These are phyloP conservation scores for Pisolithus tinctorius DNA, from an alignment of 768 basidiomycete genomes.

Conservation along the genomic window DNA sequence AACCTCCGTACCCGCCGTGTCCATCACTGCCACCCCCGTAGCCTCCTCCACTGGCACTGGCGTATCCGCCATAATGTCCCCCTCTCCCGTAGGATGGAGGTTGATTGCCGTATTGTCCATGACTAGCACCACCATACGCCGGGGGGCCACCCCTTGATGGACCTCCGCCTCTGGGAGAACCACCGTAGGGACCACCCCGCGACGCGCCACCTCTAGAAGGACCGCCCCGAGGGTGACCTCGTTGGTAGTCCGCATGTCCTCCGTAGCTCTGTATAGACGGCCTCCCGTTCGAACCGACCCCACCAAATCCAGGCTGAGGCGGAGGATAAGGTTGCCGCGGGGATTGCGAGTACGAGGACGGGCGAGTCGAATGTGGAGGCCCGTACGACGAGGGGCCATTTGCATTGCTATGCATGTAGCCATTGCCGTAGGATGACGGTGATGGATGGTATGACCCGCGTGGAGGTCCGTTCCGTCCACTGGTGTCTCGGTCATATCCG, in stretches of 20 bases:
- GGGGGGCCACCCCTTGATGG: conserved; percentile 12
- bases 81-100: conserved; percentile 17
- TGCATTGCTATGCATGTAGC: conserved; percentile 8
- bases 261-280: conserved; percentile 27
- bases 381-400: conserved; percentile 14
- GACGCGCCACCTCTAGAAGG: conserved; percentile 6
- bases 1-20: conserved; percentile 9
- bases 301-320: conserved; percentile 23
- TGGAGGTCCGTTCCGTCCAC: conserved; percentile 26
- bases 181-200: conserved; percentile 5
- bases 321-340: conserved; percentile 15
- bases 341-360: conserved; percentile 14
- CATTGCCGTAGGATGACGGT: conserved; percentile 7
- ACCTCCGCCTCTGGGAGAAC: background rate
- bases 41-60: conserved; percentile 9
- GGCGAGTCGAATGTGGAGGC: background rate
- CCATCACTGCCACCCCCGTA: conserved; percentile 15
- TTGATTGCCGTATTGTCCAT: conserved; percentile 15
- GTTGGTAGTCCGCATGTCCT: conserved; percentile 21
- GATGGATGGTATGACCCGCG: conserved; percentile 10
- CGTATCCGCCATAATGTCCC: background rate
- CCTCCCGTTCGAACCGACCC: conserved; percentile 26
- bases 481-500: conserved; percentile 32
- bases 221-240: conserved; percentile 23
- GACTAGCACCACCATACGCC: conserved; percentile 15